Base-by-base conservation (phyloP, 1,284 basidiomycete genomes). In the Ganoderma lucidum region DNA sequence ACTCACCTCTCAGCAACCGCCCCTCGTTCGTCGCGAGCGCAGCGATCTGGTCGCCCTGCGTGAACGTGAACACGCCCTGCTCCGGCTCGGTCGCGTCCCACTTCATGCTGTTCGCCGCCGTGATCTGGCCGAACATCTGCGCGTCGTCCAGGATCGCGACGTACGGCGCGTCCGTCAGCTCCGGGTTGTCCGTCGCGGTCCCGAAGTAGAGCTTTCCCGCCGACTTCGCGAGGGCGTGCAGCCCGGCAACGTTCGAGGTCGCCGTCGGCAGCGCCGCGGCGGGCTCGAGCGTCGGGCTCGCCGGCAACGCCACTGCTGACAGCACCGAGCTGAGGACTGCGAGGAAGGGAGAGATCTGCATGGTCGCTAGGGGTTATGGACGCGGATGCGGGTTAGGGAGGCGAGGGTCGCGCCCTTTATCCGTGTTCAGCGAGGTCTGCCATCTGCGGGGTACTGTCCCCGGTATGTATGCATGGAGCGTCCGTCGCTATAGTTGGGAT, bases 171-270 rank as follows among this genome's bases (percentile, higher is more conserved):
- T 89, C 84, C 2, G 76, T 81, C 42, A 88, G 78, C 75, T 88
- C 86, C 3, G 82, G 81, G 74, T 89, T 89, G 77, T 88, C 87
- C 0, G 87, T 89, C n/a, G 88, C 88, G 17, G 85, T 82, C 37
- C 89, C 88, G 66, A 90, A 87, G 80, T 90, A 90, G 41, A 81
- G 75, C 78, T 88, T 88, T 19, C 86, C 85, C 17, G 84, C 83
- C 30, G 84, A 78, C 70, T 81, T 82, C 2, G 87, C 86, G 28
- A 83, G 80, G 5, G 75, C 75, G 71, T 84, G 78, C 19, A 87
- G 77, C 39, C 75, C 76, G 6, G 76, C 73, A 2, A 76, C 78
- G 14, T 75, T 73, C 35, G 78, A 69, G 41, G 77, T 75, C 17
- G 75, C 74, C n/a, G 74, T 74, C 17, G 75, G 73, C 14, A 74